Evolutionary conservation across 2,329 filamentous ascomycete species (phyloP).

Genomic region (Rhynchosporium graminicola): DNA sequence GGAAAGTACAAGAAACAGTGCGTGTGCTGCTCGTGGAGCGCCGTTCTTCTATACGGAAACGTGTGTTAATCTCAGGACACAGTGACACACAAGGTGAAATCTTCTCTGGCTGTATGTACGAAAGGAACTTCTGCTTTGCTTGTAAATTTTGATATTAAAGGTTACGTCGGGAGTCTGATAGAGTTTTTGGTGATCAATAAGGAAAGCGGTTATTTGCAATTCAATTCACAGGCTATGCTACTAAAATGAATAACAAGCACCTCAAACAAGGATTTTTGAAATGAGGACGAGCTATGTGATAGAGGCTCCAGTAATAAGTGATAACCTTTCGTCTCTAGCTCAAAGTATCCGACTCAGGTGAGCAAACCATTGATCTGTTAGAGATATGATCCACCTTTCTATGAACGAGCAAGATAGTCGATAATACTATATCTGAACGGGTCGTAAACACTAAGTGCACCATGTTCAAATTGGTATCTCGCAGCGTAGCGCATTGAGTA

Average conservation of each 20-base stretch:
- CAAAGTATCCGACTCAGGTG: too few relatives aligned
- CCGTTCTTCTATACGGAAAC: conserved; percentile 23
- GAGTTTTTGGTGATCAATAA: background rate
- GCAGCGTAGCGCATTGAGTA: conserved; percentile 20
- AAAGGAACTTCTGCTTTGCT: conserved; percentile 21
- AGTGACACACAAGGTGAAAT: conserved; percentile 13
- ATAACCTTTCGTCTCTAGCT: too few relatives aligned
- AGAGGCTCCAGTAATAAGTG: too few relatives aligned
- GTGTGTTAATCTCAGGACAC: conserved; percentile 20
- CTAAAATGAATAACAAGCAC: too few relatives aligned
- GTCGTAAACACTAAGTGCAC: background rate
- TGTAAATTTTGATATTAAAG: conserved; percentile 12
- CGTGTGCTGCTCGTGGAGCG: conserved; percentile 3
- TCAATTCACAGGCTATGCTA: background rate
- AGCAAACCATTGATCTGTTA: too few relatives aligned
- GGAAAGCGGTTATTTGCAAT: background rate
- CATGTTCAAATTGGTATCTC: conserved; percentile 19
- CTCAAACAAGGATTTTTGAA: background rate
- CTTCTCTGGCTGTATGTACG: conserved; percentile 15
- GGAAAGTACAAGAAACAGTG: conserved; percentile 19
- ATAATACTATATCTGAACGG: conserved; percentile 5
- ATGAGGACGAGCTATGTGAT: background rate
- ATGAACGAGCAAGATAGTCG: background rate
- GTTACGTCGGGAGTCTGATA: conserved; percentile 12
- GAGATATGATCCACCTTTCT: too few relatives aligned